Percentiles rank a stretch among this genome's conserved stretches.
Conservation (phyloP, 2,329 filamentous ascomycete species). For the Penicillium sp. region DNA sequence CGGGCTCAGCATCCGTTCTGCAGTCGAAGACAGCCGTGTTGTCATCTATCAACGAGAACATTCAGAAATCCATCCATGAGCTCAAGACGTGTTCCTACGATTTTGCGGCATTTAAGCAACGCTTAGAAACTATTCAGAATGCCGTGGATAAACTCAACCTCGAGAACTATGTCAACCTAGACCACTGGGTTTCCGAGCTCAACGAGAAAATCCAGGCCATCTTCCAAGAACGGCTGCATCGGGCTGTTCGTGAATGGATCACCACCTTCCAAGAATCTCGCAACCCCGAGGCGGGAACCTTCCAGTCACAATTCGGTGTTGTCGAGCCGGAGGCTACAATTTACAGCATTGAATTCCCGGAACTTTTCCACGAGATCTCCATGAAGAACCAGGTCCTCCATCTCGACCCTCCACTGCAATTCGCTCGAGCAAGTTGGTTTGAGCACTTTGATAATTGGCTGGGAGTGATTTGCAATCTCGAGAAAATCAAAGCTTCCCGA, state of each 20-base stretch:
- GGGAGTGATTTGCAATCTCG: constrained; percentile 86
- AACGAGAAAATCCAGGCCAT: constrained; percentile 84
- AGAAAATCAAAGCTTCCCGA: constrained; percentile 90
- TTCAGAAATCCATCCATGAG: constrained; percentile 81
- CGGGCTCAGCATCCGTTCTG: constrained; percentile 80
- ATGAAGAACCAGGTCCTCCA: constrained; percentile 99
- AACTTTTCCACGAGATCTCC: constrained; percentile 84
- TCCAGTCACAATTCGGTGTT: constrained; percentile 21
- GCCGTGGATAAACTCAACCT: constrained; percentile 95
- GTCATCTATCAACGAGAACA: constrained; percentile 75
- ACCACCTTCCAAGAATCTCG: constrained; percentile 71
- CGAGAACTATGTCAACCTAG: constrained; percentile 92
- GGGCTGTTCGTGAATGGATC: constrained; percentile 86
- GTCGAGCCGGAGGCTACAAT: constrained; percentile 35
- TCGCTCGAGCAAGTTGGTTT: constrained; percentile 91
- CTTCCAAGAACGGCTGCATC: constrained; percentile 78
- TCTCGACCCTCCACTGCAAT: constrained; percentile 89
- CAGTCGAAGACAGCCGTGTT: constrained; percentile 85
- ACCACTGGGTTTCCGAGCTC: constrained; percentile 84
- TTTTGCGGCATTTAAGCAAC: constrained; percentile 74
- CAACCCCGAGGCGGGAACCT: constrained; percentile 28
- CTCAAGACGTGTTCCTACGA: constrained; percentile 85
- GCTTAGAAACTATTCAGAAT: constrained; percentile 83
- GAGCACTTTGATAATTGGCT: constrained; percentile 92
- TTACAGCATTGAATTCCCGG: constrained; percentile 48